Percentiles rank a stretch among this genome's conserved stretches.
Evolutionary conservation across 2,329 filamentous ascomycete species (phyloP).

Genomic region (Paracoccidioides lutzii): DNA sequence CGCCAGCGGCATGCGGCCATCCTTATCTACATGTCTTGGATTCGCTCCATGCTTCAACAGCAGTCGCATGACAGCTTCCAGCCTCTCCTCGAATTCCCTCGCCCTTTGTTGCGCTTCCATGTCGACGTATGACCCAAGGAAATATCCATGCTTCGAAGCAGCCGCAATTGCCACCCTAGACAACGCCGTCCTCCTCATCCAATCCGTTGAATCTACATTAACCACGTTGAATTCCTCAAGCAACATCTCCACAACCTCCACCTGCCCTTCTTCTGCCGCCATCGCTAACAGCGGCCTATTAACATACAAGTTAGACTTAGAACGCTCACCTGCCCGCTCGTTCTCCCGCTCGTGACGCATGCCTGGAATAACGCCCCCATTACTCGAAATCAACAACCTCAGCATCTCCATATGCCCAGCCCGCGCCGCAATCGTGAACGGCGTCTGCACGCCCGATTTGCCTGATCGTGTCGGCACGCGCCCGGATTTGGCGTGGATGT

Average conservation of each 20-base stretch:
- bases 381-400: background rate
- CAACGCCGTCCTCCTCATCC: background rate
- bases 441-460: background rate
- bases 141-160: background rate
- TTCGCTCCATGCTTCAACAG: background rate
- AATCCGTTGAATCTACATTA: background rate
- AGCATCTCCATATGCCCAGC: background rate
- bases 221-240: background rate
- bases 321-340: too few relatives aligned
- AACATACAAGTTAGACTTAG: too few relatives aligned
- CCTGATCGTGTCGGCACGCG: background rate
- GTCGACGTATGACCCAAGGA: background rate
- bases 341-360: too few relatives aligned
- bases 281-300: background rate
- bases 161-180: background rate
- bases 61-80: background rate
- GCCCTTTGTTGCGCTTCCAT: background rate
- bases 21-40: background rate
- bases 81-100: background rate
- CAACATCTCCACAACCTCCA: background rate
- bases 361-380: background rate
- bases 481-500: background rate
- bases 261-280: background rate
- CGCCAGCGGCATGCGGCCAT: background rate
- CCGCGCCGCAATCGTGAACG: background rate